Base-by-base conservation (phyloP, 495 filamentous ascomycete species). In the Podospora anserina region DNA sequence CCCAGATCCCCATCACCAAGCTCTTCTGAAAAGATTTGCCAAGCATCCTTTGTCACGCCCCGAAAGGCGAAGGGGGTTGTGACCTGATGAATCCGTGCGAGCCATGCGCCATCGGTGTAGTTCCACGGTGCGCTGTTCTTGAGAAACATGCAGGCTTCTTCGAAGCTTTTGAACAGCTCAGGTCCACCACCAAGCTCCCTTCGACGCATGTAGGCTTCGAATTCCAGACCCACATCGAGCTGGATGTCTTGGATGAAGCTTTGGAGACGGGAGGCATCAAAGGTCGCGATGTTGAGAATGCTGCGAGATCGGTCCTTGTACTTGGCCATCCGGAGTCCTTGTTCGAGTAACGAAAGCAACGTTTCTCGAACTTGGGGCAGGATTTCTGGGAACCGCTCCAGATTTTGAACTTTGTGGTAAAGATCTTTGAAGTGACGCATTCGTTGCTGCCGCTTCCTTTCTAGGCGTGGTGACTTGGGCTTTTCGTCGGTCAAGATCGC, bases 1-100 rank as follows among this genome's bases (percentile, higher is more conserved):
- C 71, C 60, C 53, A 76, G 68, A 71, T 84, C 78, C 0, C 84
- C 84, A 70, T 85, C 78, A 5, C 84, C 84, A 7, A 85, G 71
- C 68, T 86, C 84, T 63, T 85, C 83, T 4, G 81, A 79, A 54
- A 85, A 72, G 4, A 85, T 73, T 61, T 85, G 83, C 84, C 82
- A 86, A 16, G 80, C 77, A 19, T 80, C 72, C 67, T 81, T 81
- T n/a, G 75, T 78, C 5, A 78, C 69, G 5, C 64, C 44, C 23
- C 80, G 75, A 13, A 81, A 61, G 9, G 66, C 26, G 61, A 79
- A 81, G 5, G 79, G 79, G 9, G 77, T 80, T 18, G 78, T 80
- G 64, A 81, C 77, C 34, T 81, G 80, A 68, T 84, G 76, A 32
- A 83, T 70, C 64, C 80, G 79, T 18, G 81, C 80, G 16, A 86